Conservation (phyloP, 2,329 filamentous ascomycete species). For the Colletotrichum aenigma region DNA sequence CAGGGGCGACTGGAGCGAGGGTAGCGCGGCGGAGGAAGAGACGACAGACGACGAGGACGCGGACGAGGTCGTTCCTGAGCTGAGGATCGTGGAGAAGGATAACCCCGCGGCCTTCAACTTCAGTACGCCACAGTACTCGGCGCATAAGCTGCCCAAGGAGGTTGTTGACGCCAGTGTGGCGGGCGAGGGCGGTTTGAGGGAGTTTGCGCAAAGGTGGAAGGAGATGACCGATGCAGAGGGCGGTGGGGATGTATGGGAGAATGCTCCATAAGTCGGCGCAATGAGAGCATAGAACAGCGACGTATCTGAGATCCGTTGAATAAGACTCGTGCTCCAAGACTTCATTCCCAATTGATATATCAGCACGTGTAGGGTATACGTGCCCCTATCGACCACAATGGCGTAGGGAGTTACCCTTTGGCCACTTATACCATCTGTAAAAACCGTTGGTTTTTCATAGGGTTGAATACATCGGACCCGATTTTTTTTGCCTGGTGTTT, state of each 20-base stretch:
- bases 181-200: slow-evolving; percentile 77
- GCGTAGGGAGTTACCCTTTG: too few species aligned
- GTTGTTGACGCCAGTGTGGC: slow-evolving; percentile 76
- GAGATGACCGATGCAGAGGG: slow-evolving; percentile 51
- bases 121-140: slow-evolving; percentile 84
- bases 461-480: neutral
- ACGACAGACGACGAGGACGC: slow-evolving; percentile 38
- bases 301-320: neutral
- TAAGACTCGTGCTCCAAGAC: neutral
- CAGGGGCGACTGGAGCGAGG: slow-evolving; percentile 32
- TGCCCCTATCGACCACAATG: too few species aligned
- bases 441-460: neutral
- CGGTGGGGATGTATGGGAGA: slow-evolving; percentile 44
- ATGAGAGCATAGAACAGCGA: neutral
- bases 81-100: slow-evolving; percentile 81
- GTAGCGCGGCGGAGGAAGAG: slow-evolving; percentile 38
- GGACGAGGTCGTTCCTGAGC: slow-evolving; percentile 65
- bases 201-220: slow-evolving; percentile 80
- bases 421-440: neutral
- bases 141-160: slow-evolving; percentile 93
- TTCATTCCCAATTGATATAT: accelerated
- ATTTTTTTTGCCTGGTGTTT: neutral
- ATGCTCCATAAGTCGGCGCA: neutral
- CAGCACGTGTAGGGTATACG: neutral
- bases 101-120: slow-evolving; percentile 92